Evolutionary conservation across 129 eudicot genomes (phyloP).

Genomic region (Arctium minus): DNA sequence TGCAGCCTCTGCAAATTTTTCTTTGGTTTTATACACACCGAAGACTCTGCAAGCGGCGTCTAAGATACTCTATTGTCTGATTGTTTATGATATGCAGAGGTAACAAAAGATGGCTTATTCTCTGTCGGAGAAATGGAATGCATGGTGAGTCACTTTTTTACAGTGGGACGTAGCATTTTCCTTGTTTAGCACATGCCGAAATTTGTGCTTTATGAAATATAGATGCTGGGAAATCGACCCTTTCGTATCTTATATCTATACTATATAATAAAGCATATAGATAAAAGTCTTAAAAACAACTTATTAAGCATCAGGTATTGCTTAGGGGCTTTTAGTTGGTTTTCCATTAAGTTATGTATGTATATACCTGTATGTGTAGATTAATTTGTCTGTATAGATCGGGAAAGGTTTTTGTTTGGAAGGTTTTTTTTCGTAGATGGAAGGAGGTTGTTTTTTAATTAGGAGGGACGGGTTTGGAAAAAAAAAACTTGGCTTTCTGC

Average conservation of each 20-base stretch:
- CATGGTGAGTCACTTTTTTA: slow-evolving; percentile 62
- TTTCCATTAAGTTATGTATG: too few relatives aligned
- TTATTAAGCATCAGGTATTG: neutral
- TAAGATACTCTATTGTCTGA: neutral
- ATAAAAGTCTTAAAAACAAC: neutral
- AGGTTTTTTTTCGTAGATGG: too few relatives aligned
- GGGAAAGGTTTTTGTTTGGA: too few relatives aligned
- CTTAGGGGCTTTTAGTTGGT: neutral
- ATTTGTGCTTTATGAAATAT: neutral
- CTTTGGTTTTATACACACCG: neutral
- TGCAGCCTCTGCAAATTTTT: neutral
- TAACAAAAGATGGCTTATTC: slow-evolving; percentile 95
- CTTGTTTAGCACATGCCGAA: neutral
- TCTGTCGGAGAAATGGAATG: slow-evolving; percentile 99
- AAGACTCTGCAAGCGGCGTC: slow-evolving; percentile 1
- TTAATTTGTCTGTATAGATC: too few relatives aligned
- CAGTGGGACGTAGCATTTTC: neutral
- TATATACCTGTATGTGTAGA: too few relatives aligned
- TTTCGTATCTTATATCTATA: neutral
- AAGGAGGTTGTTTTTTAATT: too few relatives aligned
- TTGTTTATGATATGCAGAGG: slow-evolving; percentile 53
- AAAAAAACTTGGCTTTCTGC: too few relatives aligned
- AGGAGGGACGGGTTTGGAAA: too few relatives aligned
- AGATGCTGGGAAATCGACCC: neutral
- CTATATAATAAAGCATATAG: neutral